Conservation (phyloP, 2,329 filamentous ascomycete genomes). For the Hypoxylon sp. region DNA sequence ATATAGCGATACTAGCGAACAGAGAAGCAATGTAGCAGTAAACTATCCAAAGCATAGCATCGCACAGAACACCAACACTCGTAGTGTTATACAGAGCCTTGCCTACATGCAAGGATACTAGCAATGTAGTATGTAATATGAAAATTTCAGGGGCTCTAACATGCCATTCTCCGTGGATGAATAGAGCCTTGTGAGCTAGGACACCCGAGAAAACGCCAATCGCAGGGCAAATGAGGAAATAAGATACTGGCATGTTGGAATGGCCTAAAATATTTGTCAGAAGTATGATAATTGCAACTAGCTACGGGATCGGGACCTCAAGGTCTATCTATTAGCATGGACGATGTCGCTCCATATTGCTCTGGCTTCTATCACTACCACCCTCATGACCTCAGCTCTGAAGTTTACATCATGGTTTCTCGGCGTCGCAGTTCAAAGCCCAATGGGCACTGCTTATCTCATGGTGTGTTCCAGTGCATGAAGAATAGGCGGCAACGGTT, state of each 20-base stretch:
- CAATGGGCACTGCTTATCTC: background rate
- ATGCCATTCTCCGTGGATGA: conserved; percentile 7
- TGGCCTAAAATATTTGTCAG: background rate
- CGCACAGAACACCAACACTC: background rate
- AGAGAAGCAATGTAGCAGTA: background rate
- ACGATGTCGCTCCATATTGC: background rate
- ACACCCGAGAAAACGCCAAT: background rate
- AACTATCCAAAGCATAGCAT: background rate
- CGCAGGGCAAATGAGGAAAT: background rate
- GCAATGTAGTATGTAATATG: background rate
- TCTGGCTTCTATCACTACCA: background rate
- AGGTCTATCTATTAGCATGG: conserved; percentile 1
- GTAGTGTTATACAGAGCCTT: background rate
- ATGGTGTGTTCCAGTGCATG: background rate
- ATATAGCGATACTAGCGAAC: background rate
- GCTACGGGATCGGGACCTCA: background rate
- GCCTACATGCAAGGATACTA: background rate
- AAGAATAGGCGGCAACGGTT: background rate
- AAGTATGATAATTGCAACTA: background rate
- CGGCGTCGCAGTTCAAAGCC: background rate
- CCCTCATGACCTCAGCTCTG: background rate
- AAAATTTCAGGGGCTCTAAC: conserved; percentile 5
- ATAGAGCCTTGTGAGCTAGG: background rate
- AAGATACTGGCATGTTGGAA: background rate
- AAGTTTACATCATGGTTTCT: background rate